Evolutionary conservation across 441 rosid species (phyloP).

Genomic region (Omphalea diandra): DNA sequence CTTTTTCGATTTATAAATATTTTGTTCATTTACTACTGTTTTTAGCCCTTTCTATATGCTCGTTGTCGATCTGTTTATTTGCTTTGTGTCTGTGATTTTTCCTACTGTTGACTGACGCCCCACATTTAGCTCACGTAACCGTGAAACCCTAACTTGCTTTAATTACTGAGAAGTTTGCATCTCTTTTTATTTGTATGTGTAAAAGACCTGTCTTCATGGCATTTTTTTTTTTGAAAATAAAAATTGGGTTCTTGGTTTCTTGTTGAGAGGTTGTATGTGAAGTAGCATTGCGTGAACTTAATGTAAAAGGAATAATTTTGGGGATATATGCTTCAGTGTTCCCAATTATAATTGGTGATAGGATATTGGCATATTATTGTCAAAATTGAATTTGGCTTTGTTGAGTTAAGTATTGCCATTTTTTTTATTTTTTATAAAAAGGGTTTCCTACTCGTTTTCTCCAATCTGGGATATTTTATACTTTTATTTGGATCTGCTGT

Average conservation of each 20-base stretch:
- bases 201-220: background rate
- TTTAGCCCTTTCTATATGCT: background rate
- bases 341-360: background rate
- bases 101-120: background rate
- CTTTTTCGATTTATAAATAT: background rate
- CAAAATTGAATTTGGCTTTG: background rate
- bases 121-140: background rate
- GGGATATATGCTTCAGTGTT: background rate
- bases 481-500: background rate
- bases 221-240: no score
- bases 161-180: background rate
- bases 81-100: background rate
- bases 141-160: constrained; percentile 16
- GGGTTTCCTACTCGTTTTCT: background rate
- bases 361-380: background rate
- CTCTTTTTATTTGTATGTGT: background rate
- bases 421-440: no score
- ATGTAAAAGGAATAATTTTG: no score
- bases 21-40: background rate
- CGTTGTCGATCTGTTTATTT: constrained; percentile 11
- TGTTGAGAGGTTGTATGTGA: background rate
- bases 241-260: background rate
- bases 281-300: background rate
- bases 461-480: background rate
- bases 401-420: background rate